Evolutionary conservation across 2,329 filamentous ascomycete genomes (phyloP).

Genomic region (Chaetothyriales sp.): DNA sequence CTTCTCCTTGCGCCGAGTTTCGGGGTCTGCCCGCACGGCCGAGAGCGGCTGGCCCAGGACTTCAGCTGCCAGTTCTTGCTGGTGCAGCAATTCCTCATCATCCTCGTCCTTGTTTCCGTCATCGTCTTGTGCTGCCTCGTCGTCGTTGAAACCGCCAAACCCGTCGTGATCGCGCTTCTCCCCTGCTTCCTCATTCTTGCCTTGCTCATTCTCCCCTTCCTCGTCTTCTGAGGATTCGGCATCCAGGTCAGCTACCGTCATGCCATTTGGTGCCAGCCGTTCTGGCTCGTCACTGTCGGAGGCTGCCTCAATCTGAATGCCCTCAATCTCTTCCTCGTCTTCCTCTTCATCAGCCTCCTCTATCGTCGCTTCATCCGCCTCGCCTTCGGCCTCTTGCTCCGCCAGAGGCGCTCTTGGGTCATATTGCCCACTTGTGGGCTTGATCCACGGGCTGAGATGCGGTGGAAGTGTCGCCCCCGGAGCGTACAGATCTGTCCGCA

Average conservation of each 20-base stretch:
- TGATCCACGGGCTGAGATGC: slow-evolving; percentile 92
- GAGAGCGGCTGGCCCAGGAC: slow-evolving; percentile 51
- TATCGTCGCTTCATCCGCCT: slow-evolving; percentile 52
- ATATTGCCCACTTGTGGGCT: slow-evolving; percentile 72
- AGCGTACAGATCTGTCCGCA: slow-evolving; percentile 74
- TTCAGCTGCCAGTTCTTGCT: slow-evolving; percentile 86
- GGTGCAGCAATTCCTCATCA: slow-evolving; percentile 54
- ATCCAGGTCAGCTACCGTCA: slow-evolving; percentile 32
- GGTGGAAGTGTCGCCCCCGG: slow-evolving; percentile 83
- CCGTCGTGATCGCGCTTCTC: slow-evolving; percentile 32
- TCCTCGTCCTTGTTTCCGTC: slow-evolving; percentile 47
- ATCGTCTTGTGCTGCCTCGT: slow-evolving; percentile 33
- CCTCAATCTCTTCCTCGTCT: slow-evolving; percentile 25
- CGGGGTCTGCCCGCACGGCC: slow-evolving; percentile 36
- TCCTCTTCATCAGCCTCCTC: slow-evolving; percentile 34
- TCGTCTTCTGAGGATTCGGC: slow-evolving; percentile 37
- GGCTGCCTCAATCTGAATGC: slow-evolving; percentile 19
- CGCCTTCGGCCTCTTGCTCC: slow-evolving; percentile 75
- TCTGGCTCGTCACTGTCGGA: slow-evolving; percentile 34
- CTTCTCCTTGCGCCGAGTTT: slow-evolving; percentile 52
- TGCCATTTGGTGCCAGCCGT: slow-evolving; percentile 32
- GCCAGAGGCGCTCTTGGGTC: slow-evolving; percentile 77
- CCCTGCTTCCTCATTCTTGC: slow-evolving; percentile 36
- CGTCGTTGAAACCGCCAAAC: slow-evolving; percentile 42
- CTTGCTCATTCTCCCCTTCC: slow-evolving; percentile 30